A percentile compares a stretch with the other conserved stretches of the same genome.
phyloP scores from a whole-genome alignment of 2,329 filamentous ascomycete genomes.

The Sclerotiophoma versabilis region DNA sequence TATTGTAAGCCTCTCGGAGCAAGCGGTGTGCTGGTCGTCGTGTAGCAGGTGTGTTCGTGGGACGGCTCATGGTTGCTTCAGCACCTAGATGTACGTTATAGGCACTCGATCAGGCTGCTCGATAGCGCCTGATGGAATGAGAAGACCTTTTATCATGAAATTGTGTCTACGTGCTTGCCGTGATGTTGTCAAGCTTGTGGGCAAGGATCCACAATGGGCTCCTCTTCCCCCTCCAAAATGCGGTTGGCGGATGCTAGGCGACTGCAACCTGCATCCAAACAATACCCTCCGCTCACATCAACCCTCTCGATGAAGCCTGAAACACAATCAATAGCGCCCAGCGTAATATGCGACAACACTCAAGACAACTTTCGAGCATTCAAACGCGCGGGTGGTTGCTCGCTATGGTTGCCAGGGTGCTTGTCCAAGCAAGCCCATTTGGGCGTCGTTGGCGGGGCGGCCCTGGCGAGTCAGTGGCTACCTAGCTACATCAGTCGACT shows the following conservation, averaged over 20 bases:
- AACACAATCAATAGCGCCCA: not conserved
- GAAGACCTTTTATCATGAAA: conserved; percentile 25
- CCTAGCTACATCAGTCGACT: conserved; percentile 16
- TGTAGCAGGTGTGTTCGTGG: conserved; percentile 28
- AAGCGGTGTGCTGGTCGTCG: conserved; percentile 21
- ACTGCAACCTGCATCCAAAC: not conserved
- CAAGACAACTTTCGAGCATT: not conserved
- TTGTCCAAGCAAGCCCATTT: not conserved
- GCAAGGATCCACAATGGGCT: conserved; percentile 10
- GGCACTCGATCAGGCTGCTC: conserved; percentile 30
- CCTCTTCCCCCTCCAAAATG: conserved; percentile 2
- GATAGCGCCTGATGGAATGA: conserved; percentile 30
- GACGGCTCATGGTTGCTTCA: conserved; percentile 29
- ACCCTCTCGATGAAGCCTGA: not conserved
- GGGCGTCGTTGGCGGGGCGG: conserved; percentile 9
- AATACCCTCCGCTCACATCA: not conserved
- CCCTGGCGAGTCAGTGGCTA: conserved; percentile 13
- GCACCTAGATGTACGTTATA: conserved; percentile 34
- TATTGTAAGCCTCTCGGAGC: conserved; percentile 24
- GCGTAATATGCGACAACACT: not conserved
- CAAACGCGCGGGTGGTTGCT: not conserved
- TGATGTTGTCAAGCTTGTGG: conserved; percentile 29
- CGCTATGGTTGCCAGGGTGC: conserved; percentile 5
- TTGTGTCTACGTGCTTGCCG: conserved; percentile 9
- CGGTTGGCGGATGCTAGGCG: conserved; percentile 11